A percentile compares a stretch with the other conserved stretches of the same genome.
These are phyloP conservation scores for Volvox africanus DNA, from an alignment of 139 green algal genomes.

Conservation along the genomic window DNA sequence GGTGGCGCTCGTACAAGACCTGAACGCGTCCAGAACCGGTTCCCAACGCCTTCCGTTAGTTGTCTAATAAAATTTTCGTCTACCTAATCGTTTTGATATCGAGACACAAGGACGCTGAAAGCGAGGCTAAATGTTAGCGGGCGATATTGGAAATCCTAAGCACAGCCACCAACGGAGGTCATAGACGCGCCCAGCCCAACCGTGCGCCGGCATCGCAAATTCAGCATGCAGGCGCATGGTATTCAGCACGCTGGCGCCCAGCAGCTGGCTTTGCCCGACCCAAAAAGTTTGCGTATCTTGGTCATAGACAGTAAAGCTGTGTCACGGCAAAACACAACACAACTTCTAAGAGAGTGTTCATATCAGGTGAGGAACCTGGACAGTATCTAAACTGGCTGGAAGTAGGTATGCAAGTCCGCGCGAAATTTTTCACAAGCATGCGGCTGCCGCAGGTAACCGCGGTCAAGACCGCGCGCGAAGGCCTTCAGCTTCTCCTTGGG, in stretches of 20 bases:
- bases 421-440: neutral
- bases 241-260: neutral
- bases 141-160: neutral
- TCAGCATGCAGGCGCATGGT: constrained; percentile 27
- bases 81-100: no score
- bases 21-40: neutral
- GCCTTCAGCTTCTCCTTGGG: constrained; percentile 59
- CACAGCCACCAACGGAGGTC: neutral
- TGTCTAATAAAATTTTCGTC: neutral
- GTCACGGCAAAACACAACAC: constrained; percentile 20
- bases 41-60: constrained; percentile 15
- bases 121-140: neutral
- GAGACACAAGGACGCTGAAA: neutral
- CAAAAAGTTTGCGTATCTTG: constrained; percentile 55
- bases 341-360: constrained; percentile 52
- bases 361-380: constrained; percentile 53
- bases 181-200: neutral
- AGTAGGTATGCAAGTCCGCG: neutral
- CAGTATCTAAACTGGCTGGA: no score
- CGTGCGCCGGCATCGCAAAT: constrained; percentile 24
- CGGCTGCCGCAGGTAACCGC: constrained; percentile 59
- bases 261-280: constrained; percentile 14
- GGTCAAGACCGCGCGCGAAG: constrained; percentile 61
- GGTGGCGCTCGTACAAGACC: neutral
- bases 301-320: constrained; percentile 55